Conservation (phyloP, 805 yeast genomes). For the Candida nanaspora region DNA sequence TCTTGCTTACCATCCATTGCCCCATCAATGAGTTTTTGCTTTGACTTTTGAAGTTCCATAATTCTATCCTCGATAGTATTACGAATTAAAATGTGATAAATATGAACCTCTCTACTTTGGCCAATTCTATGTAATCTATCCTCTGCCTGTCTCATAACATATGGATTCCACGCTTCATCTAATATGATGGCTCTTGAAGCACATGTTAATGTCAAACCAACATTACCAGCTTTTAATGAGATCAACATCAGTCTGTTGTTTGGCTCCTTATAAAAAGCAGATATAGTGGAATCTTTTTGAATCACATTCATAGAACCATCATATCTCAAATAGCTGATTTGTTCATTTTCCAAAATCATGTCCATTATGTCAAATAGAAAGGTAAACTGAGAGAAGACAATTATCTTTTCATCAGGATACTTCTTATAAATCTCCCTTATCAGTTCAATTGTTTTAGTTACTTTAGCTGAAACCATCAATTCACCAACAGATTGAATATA, state of each 20-base stretch:
- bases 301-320: constrained; percentile 78
- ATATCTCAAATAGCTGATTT: constrained; percentile 51
- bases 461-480: constrained; percentile 62
- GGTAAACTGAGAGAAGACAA: constrained; percentile 83
- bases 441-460: constrained; percentile 51
- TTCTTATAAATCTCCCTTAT: constrained; percentile 42
- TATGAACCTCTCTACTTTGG: constrained; percentile 69
- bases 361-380: constrained; percentile 62
- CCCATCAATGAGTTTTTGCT: constrained; percentile 68
- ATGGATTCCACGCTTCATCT: constrained; percentile 99
- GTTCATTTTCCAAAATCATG: constrained; percentile 40
- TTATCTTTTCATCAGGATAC: constrained; percentile 63
- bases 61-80: constrained; percentile 89
- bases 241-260: constrained; percentile 54
- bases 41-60: constrained; percentile 67
- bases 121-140: constrained; percentile 95
- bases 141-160: constrained; percentile 94
- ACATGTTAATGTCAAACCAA: constrained; percentile 88
- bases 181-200: constrained; percentile 87
- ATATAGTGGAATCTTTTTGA: constrained; percentile 57
- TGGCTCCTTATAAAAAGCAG: constrained; percentile 53
- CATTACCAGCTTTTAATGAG: constrained; percentile 90
- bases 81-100: constrained; percentile 62
- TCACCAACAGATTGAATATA: constrained; percentile 29
- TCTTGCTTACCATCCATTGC: constrained; percentile 80